A percentile compares a stretch with the other conserved stretches of the same genome.
Evolutionary conservation across 495 filamentous ascomycete species (phyloP).

Genomic region (Bathelium albidoporum): DNA sequence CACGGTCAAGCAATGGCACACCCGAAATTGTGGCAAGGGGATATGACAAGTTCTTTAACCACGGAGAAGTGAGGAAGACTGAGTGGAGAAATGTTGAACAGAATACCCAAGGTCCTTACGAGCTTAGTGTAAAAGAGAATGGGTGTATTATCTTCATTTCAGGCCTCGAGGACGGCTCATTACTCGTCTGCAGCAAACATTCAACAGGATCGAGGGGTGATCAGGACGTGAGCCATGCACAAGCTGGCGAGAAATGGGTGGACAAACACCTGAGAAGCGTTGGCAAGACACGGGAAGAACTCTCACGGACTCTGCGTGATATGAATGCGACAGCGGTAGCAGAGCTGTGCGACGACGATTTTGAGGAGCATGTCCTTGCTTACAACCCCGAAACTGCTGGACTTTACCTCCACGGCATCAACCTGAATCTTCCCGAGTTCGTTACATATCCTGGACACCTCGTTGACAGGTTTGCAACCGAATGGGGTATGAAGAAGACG

Average conservation of each 20-base stretch:
- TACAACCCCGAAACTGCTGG: slow-evolving; percentile 78
- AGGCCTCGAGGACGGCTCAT: slow-evolving; percentile 72
- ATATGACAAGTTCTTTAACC: slow-evolving; percentile 99
- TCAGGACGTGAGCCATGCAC: slow-evolving; percentile 64
- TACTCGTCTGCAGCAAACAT: slow-evolving; percentile 96
- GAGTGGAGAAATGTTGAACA: slow-evolving; percentile 69
- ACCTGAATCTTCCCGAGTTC: slow-evolving; percentile 84
- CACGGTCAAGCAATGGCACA: slow-evolving; percentile 45
- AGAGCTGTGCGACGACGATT: slow-evolving; percentile 89
- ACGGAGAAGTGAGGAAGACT: slow-evolving; percentile 65
- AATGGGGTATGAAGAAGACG: slow-evolving; percentile 89
- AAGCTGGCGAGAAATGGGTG: slow-evolving; percentile 74
- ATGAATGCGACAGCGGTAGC: slow-evolving; percentile 90
- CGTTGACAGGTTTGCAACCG: slow-evolving; percentile 79
- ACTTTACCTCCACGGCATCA: slow-evolving; percentile 91
- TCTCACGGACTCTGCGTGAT: slow-evolving; percentile 61
- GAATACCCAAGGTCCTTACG: slow-evolving; percentile 80
- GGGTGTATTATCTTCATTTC: slow-evolving; percentile 98
- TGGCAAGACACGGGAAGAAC: slow-evolving; percentile 64
- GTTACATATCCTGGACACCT: slow-evolving; percentile 66
- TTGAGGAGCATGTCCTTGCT: slow-evolving; percentile 93
- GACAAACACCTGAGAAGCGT: slow-evolving; percentile 64
- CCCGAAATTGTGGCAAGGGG: slow-evolving; percentile 75
- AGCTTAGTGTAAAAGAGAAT: slow-evolving; percentile 94
- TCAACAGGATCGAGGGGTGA: slow-evolving; percentile 72